Base-by-base conservation (phyloP, 768 basidiomycete species). In the Amanita pallidorosea region DNA sequence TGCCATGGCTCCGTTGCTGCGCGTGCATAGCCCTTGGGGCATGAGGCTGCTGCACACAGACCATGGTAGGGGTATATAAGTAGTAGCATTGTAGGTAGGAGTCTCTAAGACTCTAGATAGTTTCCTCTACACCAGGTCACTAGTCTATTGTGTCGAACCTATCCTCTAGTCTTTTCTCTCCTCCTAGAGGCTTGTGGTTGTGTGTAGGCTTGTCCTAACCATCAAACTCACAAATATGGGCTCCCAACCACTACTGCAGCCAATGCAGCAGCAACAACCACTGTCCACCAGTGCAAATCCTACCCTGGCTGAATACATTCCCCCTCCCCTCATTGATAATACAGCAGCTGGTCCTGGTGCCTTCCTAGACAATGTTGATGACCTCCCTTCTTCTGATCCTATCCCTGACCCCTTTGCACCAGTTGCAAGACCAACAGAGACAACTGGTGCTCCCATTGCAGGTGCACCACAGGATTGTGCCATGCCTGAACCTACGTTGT, bases 301-400 rank as follows among this genome's bases (percentile, higher is more conserved):
- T 46, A 41, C 35, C 31, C 47, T 35, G 12, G 43, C 37, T 42
- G 69, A 57, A 47, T 67, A 68, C 35, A 65, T 63, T 38, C 71
- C 65, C 17, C 75, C 70, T 27, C 73, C 61, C 8, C 58, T 70
- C 46, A 53, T 71, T 20, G 67, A 73, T 47, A 67, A 68, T 6
- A 59, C 64, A n/a, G 64, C 57, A 11, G 68, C 68, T 3, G 73
- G 72, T 36, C 75, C 73, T 7, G 74, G 74, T 5, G 75, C 74
- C 7, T 73, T 80, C 61, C 79, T 75, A 0, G 74, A 73, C 22
- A 74, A 76, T 45, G 68, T 71, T 2, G 78, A 80, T 36, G 68
- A 69, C 6, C 60, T 76, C 45, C 66, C 68, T 7, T 63, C 66
- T 27, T 36, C 46, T 8, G 53, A 59, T 29, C 46, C 59, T 2